These are phyloP conservation scores for Clathrospora elynae DNA, from an alignment of 2,329 filamentous ascomycete genomes.

Conservation along the genomic window DNA sequence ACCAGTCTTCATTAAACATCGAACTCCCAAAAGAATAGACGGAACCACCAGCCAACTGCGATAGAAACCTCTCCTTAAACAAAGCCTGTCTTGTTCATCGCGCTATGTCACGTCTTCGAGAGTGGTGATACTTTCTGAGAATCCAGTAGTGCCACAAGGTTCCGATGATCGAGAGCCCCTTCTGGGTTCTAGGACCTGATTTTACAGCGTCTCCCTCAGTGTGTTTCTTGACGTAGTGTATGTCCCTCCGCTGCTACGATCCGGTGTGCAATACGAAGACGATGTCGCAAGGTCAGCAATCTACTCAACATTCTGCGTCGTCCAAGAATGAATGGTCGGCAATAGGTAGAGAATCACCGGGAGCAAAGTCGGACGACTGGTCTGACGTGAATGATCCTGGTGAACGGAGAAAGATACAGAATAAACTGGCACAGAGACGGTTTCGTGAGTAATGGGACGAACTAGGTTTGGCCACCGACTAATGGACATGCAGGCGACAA, in stretches of 20 bases:
- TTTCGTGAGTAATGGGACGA: slow-evolving; percentile 66
- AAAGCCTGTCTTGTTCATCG: too few relatives aligned
- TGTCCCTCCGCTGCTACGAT: too few relatives aligned
- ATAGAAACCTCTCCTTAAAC: too few relatives aligned
- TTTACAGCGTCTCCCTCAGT: not conserved
- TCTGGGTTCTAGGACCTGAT: too few relatives aligned
- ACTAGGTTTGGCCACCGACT: slow-evolving; percentile 2
- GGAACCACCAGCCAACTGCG: too few relatives aligned
- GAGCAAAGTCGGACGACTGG: slow-evolving; percentile 64
- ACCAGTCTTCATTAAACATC: not conserved
- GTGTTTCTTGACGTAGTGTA: not conserved
- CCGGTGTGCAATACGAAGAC: not conserved
- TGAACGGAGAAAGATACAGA: slow-evolving; percentile 75
- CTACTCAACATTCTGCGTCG: slow-evolving; percentile 22
- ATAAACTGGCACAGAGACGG: slow-evolving; percentile 75
- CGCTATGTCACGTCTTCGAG: too few relatives aligned
- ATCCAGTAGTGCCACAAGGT: too few relatives aligned
- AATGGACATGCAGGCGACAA: slow-evolving; percentile 68
- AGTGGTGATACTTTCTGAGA: too few relatives aligned
- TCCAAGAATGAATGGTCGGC: slow-evolving; percentile 21
- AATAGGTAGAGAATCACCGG: slow-evolving; percentile 24
- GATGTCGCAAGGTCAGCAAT: slow-evolving; percentile 35
- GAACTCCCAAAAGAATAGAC: too few relatives aligned
- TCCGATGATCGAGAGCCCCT: too few relatives aligned
- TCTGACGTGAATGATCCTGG: slow-evolving; percentile 70